A percentile compares a stretch with the other conserved stretches of the same genome.
Conservation (phyloP, 805 yeast genomes). For the Peterozyma xylosa region DNA sequence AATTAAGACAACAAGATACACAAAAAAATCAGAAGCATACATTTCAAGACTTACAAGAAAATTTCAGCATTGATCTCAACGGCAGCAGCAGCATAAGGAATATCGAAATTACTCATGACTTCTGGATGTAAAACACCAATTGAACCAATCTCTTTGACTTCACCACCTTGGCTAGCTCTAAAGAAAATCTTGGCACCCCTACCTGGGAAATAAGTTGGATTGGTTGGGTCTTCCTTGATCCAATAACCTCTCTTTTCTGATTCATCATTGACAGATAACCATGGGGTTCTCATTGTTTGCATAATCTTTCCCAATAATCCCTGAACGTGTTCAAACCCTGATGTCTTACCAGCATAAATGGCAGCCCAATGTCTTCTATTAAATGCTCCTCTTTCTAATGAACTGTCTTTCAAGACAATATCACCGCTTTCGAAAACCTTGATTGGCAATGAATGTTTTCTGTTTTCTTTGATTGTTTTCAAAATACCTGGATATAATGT, state of each 20-base stretch:
- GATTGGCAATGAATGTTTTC: conserved; percentile 92
- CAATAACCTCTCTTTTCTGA: conserved; percentile 71
- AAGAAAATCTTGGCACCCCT: conserved; percentile 88
- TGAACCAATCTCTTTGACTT: conserved; percentile 60
- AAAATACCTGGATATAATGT: conserved; percentile 88
- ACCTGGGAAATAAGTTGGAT: conserved; percentile 87
- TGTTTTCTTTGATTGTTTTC: conserved; percentile 92
- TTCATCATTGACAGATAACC: conserved; percentile 51
- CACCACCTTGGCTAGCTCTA: conserved; percentile 54
- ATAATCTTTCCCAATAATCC: conserved; percentile 91
- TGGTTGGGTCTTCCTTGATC: conserved; percentile 64
- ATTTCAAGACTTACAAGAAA: conserved; percentile 44
- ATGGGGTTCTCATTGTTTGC: conserved; percentile 89
- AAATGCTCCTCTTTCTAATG: conserved; percentile 79
- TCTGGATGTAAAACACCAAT: conserved; percentile 96
- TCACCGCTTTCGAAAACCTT: conserved; percentile 95
- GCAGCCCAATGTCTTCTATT: conserved; percentile 96
- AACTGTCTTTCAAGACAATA: conserved; percentile 75
- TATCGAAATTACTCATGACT: conserved; percentile 77
- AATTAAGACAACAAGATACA: no score
- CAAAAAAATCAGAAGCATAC: no score
- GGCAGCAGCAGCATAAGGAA: conserved; percentile 87
- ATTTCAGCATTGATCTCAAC: conserved; percentile 88
- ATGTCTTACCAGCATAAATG: conserved; percentile 85
- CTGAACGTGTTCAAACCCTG: conserved; percentile 92